Evolutionary conservation across 768 basidiomycete species (phyloP).

Genomic region (Peribolospora baueri): DNA sequence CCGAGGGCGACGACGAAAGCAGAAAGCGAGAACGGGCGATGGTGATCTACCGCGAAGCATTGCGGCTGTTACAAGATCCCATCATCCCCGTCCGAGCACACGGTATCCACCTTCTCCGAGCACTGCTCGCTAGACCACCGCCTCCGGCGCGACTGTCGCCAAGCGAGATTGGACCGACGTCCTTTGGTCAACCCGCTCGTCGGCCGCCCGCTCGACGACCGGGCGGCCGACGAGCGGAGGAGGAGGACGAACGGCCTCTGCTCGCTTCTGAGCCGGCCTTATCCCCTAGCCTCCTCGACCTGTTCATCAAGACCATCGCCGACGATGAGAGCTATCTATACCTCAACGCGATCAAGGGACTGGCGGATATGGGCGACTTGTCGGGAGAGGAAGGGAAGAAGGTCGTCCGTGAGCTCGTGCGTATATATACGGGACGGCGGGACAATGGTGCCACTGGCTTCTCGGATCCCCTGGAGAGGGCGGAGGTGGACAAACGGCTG

Average conservation of each 20-base stretch:
- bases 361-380: slow-evolving; percentile 54
- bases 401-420: slow-evolving; percentile 40
- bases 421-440: slow-evolving; percentile 31
- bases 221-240: neutral
- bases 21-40: slow-evolving; percentile 20
- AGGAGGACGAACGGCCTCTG: neutral
- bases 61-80: slow-evolving; percentile 70
- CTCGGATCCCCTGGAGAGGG: slow-evolving; percentile 16
- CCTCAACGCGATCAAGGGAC: slow-evolving; percentile 70
- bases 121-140: slow-evolving; percentile 32
- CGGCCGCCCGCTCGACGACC: slow-evolving; percentile 10
- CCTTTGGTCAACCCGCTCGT: neutral
- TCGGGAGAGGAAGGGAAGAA: slow-evolving; percentile 35
- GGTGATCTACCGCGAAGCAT: slow-evolving; percentile 58
- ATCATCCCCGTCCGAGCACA: slow-evolving; percentile 84
- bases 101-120: slow-evolving; percentile 55
- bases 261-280: slow-evolving; percentile 32
- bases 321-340: slow-evolving; percentile 94
- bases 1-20: slow-evolving; percentile 9
- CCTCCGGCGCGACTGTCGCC: slow-evolving; percentile 5
- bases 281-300: slow-evolving; percentile 56
- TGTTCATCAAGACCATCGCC: slow-evolving; percentile 60
- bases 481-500: slow-evolving; percentile 47
- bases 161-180: too few species aligned
- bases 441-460: slow-evolving; percentile 31